Evolutionary conservation across 805 yeast genomes (phyloP), one percentile per base, ranked within the genome.

Genomic region (Myxozyma monticola): DNA sequence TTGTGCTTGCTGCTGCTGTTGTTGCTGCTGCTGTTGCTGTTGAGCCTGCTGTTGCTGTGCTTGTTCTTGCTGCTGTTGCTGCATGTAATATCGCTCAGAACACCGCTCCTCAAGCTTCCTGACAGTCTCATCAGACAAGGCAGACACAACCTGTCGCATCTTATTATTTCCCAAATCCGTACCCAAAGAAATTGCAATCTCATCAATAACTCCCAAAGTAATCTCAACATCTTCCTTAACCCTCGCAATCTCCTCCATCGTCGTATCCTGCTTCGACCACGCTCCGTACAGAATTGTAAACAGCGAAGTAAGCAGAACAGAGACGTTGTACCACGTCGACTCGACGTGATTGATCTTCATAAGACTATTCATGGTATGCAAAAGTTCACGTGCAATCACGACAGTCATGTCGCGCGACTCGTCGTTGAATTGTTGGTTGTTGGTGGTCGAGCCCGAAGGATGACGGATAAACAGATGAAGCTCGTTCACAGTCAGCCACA

Each of bases 281-380:
- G 49, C 52, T 20, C 52, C 56, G 30, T 54, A 54, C 15, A 54
- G 47, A 22, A 54, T 45, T 25, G 56, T 49, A 12, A 50, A 45
- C 12, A 50, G 37, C 20, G 58, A 29, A 24, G 52, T 46, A 2
- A 54, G 45, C 34, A 50, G 20, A 6, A 46, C 33, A 18, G 43
- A 29, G 15, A 42, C 41, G 37, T 54, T 45, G 33, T 37, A 48
- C 52, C 52, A 54, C 12, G 55, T 54, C 20, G 49, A 45, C 37
- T 54, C 58, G 17, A 54, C 50, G 20, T 38, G 42, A 29, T 54
- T 54, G n/a, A 54, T 44, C 31, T 38, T 45, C 50, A 50, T 34
- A n/a, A 54, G 44, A 22, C 21, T 41, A 18, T 50, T 28, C 41
- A 45, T 39, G 4, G 56, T 47, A 28, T 54, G 48, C 31, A 54